A percentile compares a stretch with the other conserved stretches of the same genome.
Conservation (phyloP, 2,329 filamentous ascomycete genomes). For the Rosellinia necatrix region DNA sequence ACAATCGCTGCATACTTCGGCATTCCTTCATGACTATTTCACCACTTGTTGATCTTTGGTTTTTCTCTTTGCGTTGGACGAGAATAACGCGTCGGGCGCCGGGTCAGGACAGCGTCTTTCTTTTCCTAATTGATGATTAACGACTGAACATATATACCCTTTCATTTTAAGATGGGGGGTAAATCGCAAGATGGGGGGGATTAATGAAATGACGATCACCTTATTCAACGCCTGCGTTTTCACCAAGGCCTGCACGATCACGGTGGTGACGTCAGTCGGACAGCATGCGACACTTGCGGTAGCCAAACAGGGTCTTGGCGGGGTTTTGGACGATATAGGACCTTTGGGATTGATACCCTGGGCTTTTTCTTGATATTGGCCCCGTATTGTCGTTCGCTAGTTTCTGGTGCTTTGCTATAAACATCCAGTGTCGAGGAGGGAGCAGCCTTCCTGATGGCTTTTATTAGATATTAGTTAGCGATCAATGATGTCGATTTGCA, state of each 20-base stretch:
- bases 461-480: not conserved
- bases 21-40: conserved; percentile 14
- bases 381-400: not conserved
- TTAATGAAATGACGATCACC: conserved; percentile 31
- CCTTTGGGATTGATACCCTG: conserved; percentile 38
- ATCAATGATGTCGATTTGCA: not conserved
- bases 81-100: not conserved
- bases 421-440: not conserved
- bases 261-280: conserved; percentile 7
- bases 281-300: not conserved
- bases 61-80: not conserved
- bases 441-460: not conserved
- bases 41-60: not conserved
- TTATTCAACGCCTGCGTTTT: conserved; percentile 24
- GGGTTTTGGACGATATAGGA: conserved; percentile 14
- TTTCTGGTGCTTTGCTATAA: not conserved
- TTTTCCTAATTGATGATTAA: conserved; percentile 40
- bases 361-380: conserved; percentile 18
- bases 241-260: not conserved
- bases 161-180: conserved; percentile 43
- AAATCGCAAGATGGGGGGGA: conserved; percentile 38
- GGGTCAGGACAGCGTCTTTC: conserved; percentile 16
- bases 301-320: conserved; percentile 14
- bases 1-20: conserved; percentile 40
- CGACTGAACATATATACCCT: conserved; percentile 41